phyloP scores from a whole-genome alignment of 1,284 basidiomycete species.

The Cryptococcus amylolentus region DNA sequence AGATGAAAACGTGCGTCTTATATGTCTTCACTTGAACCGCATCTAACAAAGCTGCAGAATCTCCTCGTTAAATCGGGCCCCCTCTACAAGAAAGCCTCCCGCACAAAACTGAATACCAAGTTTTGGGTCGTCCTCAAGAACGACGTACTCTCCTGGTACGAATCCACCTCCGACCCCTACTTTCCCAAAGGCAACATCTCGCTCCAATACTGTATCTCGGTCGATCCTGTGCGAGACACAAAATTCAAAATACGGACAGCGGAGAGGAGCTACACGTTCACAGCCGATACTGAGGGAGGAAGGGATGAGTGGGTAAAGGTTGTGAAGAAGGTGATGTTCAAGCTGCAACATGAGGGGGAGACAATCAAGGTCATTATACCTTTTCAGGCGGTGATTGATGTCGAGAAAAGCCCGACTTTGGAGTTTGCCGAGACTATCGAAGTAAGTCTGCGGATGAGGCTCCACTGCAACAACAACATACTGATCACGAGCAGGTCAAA shows the following conservation, averaged over 20 bases:
- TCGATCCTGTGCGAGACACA: constrained; percentile 70
- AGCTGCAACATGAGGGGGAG: constrained; percentile 91
- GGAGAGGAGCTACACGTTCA: constrained; percentile 67
- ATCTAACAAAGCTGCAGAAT: constrained; percentile 55
- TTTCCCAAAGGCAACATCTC: constrained; percentile 94
- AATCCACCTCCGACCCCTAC: constrained; percentile 90
- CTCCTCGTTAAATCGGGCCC: constrained; percentile 82
- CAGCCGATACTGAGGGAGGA: constrained; percentile 72
- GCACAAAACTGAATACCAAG: constrained; percentile 82
- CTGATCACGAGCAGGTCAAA: constrained; percentile 56
- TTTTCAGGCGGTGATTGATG: constrained; percentile 79
- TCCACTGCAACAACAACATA: background rate
- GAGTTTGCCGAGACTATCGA: constrained; percentile 94
- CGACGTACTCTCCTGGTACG: constrained; percentile 89
- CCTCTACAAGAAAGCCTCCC: constrained; percentile 74
- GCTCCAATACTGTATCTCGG: constrained; percentile 83
- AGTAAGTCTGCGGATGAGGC: constrained; percentile 29
- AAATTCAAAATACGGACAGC: constrained; percentile 75
- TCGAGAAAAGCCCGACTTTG: constrained; percentile 80
- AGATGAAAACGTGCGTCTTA: constrained; percentile 64
- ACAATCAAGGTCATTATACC: constrained; percentile 93
- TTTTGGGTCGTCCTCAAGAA: constrained; percentile 95
- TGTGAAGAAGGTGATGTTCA: constrained; percentile 82
- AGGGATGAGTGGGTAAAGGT: constrained; percentile 92
- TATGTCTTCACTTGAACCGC: background rate